A percentile compares a stretch with the other conserved stretches of the same genome.
These are phyloP conservation scores for Gypsophila paniculata DNA, from an alignment of 179 eudicot species.

Conservation along the genomic window DNA sequence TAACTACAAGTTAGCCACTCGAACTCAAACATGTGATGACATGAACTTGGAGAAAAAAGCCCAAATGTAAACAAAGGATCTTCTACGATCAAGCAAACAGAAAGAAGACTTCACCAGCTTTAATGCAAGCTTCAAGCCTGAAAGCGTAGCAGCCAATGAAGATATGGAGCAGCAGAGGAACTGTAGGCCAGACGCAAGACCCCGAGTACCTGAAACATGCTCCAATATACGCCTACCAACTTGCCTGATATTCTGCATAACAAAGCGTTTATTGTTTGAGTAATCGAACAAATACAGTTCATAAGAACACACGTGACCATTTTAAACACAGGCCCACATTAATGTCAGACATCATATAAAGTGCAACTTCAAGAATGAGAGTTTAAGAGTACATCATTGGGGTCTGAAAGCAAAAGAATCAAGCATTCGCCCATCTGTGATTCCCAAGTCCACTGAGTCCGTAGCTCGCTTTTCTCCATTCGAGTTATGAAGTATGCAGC, in stretches of 20 bases:
- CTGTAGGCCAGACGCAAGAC: conserved; percentile 79
- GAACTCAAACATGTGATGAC: conserved; percentile 1
- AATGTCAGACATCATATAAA: conserved; percentile 7
- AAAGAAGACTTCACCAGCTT: conserved; percentile 56
- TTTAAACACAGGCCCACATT: background rate
- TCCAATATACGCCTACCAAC: conserved; percentile 77
- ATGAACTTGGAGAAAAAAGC: conserved; percentile 1
- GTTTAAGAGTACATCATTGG: conserved; percentile 67
- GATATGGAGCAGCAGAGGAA: conserved; percentile 67
- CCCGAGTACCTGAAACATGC: conserved; percentile 66
- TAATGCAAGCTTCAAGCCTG: conserved; percentile 77
- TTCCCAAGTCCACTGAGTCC: conserved; percentile 93
- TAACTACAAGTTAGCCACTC: background rate
- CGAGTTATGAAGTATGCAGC: conserved; percentile 57
- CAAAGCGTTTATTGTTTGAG: conserved; percentile 22
- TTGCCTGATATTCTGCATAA: conserved; percentile 79
- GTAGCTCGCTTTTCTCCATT: conserved; percentile 66
- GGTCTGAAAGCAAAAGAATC: conserved; percentile 89
- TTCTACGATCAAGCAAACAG: background rate
- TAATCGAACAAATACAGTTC: background rate
- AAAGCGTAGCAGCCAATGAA: conserved; percentile 55
- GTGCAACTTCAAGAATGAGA: conserved; percentile 10
- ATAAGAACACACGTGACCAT: conserved; percentile 3
- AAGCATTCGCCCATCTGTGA: conserved; percentile 82
- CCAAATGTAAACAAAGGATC: conserved; percentile 4